Evolutionary conservation across 2,329 filamentous ascomycete genomes (phyloP).

Genomic region (Microdochium nivale): DNA sequence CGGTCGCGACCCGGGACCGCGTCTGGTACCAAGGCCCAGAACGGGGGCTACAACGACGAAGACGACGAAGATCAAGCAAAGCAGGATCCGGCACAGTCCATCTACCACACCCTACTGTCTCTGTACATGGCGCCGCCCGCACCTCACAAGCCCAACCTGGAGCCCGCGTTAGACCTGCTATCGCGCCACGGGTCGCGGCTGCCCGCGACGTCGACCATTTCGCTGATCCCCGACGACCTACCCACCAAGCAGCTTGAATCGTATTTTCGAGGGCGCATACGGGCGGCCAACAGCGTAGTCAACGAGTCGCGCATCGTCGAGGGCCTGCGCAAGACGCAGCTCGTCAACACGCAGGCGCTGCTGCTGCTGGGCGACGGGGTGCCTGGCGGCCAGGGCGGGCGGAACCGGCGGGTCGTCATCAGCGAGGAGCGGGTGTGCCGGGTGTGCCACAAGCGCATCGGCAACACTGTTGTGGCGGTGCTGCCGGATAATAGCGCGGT

Average conservation of each 20-base stretch:
- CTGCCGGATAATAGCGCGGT: slow-evolving; percentile 76
- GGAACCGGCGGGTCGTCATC: slow-evolving; percentile 64
- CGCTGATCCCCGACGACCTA: slow-evolving; percentile 73
- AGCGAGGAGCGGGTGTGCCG: slow-evolving; percentile 83
- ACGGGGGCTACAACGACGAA: slow-evolving; percentile 9
- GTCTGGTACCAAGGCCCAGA: neutral
- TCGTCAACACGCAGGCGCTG: slow-evolving; percentile 66
- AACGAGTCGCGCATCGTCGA: slow-evolving; percentile 74
- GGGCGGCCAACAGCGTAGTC: slow-evolving; percentile 72
- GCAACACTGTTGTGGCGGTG: slow-evolving; percentile 83
- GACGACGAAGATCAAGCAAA: slow-evolving; percentile 29
- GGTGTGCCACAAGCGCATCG: slow-evolving; percentile 88
- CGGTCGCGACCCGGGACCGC: slow-evolving; percentile 9
- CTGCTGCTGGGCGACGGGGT: slow-evolving; percentile 64
- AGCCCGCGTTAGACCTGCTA: slow-evolving; percentile 77
- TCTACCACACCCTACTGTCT: slow-evolving; percentile 85
- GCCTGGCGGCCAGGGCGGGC: slow-evolving; percentile 40
- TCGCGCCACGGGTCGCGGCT: slow-evolving; percentile 87
- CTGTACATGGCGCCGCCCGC: slow-evolving; percentile 79
- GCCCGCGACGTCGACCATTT: slow-evolving; percentile 76
- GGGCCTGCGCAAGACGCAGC: slow-evolving; percentile 67
- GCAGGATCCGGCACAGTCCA: slow-evolving; percentile 55
- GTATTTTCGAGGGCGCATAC: slow-evolving; percentile 88
- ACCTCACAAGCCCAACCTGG: slow-evolving; percentile 62
- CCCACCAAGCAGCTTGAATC: slow-evolving; percentile 73